Evolutionary conservation across 148 eudicot species (phyloP), one percentile per base, ranked within the genome.

Genomic region (Cornus kousa): DNA sequence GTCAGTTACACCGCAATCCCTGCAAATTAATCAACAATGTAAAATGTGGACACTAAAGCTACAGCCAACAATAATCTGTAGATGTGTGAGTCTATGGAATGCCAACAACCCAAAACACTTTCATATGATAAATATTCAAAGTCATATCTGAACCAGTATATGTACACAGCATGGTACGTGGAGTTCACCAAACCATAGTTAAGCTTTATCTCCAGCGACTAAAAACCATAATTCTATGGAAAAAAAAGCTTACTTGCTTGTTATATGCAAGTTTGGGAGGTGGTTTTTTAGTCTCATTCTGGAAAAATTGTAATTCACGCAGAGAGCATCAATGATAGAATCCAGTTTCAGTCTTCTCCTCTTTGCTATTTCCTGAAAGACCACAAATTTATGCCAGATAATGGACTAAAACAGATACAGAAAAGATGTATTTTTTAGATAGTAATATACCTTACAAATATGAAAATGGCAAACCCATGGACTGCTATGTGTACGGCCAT

Each of bases 381-480:
- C 14, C 33, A 24, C 59, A 79, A 81, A 24, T 55, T 43, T 60
- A 68, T 11, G 73, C 20, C 22, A 20, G 37, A 71, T 23, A 78
- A 57, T 68, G 17, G 70, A 74, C 74, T 32, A 57, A 46, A 75
- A 72, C 40, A 74, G 20, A 79, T 23, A 14, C 48, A 16, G 33
- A 72, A 71, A 69, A 8, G 13, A 4, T 22, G 7, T 78, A 62
- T 64, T 62, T 17, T 67, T 19, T 62, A 23, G 17, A 74, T 59
- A 35, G 62, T 19, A 53, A 75, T 86, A 75, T 86, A 96, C 99
- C 99, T 92, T 92, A 84, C 75, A 80, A 81, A 93, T 82, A 78
- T 92, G 94, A 83, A 96, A 93, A 82, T 96, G 97, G 83, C 97
- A 90, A 84, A 92, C 89, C 97, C 97, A 93, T 46, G 99, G 97